These are phyloP conservation scores for Camillea tinctor DNA, from an alignment of 2,329 filamentous ascomycete species.

Conservation along the genomic window DNA sequence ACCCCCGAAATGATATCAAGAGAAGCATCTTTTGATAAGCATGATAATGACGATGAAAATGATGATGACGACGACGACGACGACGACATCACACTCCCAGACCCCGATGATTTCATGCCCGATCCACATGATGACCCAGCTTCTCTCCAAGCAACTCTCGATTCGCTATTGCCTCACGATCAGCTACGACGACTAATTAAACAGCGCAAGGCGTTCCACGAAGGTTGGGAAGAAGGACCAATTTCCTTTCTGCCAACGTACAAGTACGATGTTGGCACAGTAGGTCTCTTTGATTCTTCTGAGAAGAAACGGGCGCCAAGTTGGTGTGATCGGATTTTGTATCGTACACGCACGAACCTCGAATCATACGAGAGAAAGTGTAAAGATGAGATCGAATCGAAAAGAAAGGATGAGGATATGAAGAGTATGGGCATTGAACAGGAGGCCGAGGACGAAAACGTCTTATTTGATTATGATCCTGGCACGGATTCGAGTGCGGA, in stretches of 20 bases:
- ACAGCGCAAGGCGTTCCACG: conserved; percentile 76
- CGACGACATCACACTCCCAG: conserved; percentile 41
- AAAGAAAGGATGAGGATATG: conserved; percentile 81
- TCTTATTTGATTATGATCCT: conserved; percentile 89
- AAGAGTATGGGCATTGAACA: conserved; percentile 73
- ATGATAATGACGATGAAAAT: conserved; percentile 35
- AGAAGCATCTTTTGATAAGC: conserved; percentile 30
- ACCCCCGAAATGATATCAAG: conserved; percentile 33
- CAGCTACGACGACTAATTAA: conserved; percentile 76
- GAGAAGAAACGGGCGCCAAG: conserved; percentile 91
- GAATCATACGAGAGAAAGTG: conserved; percentile 62
- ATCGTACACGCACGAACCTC: conserved; percentile 71
- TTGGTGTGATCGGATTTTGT: conserved; percentile 96
- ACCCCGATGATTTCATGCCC: conserved; percentile 64
- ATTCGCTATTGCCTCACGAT: conserved; percentile 85
- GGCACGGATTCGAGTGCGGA: conserved; percentile 63
- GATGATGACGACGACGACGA: conserved; percentile 18
- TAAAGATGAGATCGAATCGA: conserved; percentile 62
- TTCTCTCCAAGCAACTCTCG: conserved; percentile 83
- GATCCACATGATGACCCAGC: conserved; percentile 75
- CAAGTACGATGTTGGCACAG: conserved; percentile 95
- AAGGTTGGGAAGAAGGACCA: conserved; percentile 87
- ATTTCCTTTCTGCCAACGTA: conserved; percentile 93
- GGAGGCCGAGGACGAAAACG: conserved; percentile 72
- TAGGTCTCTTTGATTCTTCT: conserved; percentile 89